A percentile compares a stretch with the other conserved stretches of the same genome.
Evolutionary conservation across 805 yeast species (phyloP).

Genomic region (Blastobotrys robertii): DNA sequence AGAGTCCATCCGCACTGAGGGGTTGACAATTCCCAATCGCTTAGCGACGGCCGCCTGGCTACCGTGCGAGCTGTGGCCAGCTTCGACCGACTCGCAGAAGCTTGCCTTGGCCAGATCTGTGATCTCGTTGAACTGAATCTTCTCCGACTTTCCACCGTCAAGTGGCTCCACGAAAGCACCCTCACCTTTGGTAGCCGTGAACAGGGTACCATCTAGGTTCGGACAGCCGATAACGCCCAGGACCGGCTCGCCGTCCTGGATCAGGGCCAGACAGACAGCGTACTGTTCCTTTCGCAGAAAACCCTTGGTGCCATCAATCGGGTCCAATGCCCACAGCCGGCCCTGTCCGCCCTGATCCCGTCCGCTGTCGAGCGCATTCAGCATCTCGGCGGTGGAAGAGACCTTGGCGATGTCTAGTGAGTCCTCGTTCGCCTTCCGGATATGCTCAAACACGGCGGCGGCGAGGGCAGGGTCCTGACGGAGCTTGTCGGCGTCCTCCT

Average conservation of each 20-base stretch:
- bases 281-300: constrained; percentile 93
- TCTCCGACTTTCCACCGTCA: constrained; percentile 24
- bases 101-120: constrained; percentile 37
- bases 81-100: constrained; percentile 90
- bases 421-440: constrained; percentile 39
- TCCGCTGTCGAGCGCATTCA: constrained; percentile 68
- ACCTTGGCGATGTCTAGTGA: constrained; percentile 29
- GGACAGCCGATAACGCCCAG: constrained; percentile 97
- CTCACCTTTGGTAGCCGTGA: constrained; percentile 53
- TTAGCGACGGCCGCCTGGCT: constrained; percentile 70
- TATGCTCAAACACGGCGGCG: constrained; percentile 48
- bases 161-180: constrained; percentile 54
- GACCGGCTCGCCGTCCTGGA: constrained; percentile 75
- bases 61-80: constrained; percentile 87
- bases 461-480: constrained; percentile 41
- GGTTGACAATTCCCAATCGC: constrained; percentile 46
- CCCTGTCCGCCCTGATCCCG: constrained; percentile 68
- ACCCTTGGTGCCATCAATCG: constrained; percentile 97
- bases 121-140: constrained; percentile 45
- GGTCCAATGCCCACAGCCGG: constrained; percentile 95
- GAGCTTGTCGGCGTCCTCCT: constrained; percentile 74
- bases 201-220: constrained; percentile 78
- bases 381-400: constrained; percentile 38
- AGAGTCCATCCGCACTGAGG: constrained; percentile 73
- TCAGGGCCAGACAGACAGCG: constrained; percentile 87